Evolutionary conservation across 2,329 filamentous ascomycete genomes (phyloP).

Genomic region (Phoma sp.): DNA sequence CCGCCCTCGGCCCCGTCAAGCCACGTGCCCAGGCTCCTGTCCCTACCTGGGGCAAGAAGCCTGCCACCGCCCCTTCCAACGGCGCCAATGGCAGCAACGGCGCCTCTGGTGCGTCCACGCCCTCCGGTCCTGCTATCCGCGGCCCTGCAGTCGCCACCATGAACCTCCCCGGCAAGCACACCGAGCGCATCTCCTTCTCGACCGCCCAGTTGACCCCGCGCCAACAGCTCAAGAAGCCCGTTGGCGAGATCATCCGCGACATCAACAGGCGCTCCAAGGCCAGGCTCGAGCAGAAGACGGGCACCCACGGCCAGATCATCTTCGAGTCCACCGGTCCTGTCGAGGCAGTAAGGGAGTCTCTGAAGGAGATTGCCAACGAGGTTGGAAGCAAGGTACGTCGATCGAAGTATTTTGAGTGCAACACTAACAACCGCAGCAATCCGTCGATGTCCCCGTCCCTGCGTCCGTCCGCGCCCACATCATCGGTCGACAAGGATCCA

Average conservation of each 20-base stretch:
- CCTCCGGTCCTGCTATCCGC: slow-evolving; percentile 57
- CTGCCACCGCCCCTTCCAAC: slow-evolving; percentile 56
- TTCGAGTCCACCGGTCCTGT: slow-evolving; percentile 87
- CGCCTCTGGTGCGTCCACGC: slow-evolving; percentile 67
- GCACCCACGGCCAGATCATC: slow-evolving; percentile 74
- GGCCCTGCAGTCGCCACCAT: slow-evolving; percentile 65
- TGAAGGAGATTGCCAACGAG: slow-evolving; percentile 87
- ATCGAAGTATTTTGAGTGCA: neutral
- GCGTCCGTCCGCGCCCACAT: slow-evolving; percentile 85
- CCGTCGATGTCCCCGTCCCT: slow-evolving; percentile 79
- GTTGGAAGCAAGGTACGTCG: slow-evolving; percentile 79
- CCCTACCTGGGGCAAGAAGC: slow-evolving; percentile 80
- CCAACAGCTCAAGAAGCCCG: slow-evolving; percentile 80
- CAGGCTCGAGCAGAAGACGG: slow-evolving; percentile 77
- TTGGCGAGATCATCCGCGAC: slow-evolving; percentile 85
- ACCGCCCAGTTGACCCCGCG: slow-evolving; percentile 79
- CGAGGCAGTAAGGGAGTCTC: slow-evolving; percentile 83
- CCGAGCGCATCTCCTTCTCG: slow-evolving; percentile 76
- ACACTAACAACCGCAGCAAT: slow-evolving; percentile 58
- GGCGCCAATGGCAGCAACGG: slow-evolving; percentile 57
- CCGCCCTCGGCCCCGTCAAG: slow-evolving; percentile 82
- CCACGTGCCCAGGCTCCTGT: slow-evolving; percentile 65
- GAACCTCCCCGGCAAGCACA: slow-evolving; percentile 81
- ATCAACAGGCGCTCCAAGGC: slow-evolving; percentile 93
- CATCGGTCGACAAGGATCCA: slow-evolving; percentile 89